Evolutionary conservation across 805 yeast genomes (phyloP), one percentile per base, ranked within the genome.

Genomic region (Zygotorulaspora sp.): DNA sequence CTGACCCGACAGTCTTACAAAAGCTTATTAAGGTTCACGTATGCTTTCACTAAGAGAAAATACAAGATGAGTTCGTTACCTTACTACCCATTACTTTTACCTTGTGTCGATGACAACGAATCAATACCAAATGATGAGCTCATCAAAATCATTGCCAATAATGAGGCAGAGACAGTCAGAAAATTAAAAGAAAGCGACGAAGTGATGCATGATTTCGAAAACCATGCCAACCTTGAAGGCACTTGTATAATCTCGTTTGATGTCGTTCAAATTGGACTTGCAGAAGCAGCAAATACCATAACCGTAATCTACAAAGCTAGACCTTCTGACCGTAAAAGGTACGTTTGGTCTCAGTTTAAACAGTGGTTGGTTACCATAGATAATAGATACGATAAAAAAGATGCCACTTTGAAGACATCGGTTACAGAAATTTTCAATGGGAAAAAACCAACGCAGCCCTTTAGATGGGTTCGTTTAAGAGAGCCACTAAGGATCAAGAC

Each of bases 11-110:
- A 38, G 6, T 45, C 58, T 6, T 50, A 52, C 27, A 40, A 31
- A 14, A 30, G 15, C 12, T 24, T 53, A 14, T 16, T 41, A 2
- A 28, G 37, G 9, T 41, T 32, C 22, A 40, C 49, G 2, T 38
- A 38, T 9, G 30, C 29, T 13, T 39, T 40, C 23, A 31, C 43
- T 19, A 35, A 32, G 28, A 36, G 30, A 8, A 45, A 37, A 16
- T 33, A 35, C 18, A 32, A 24, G 17, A 32, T 26, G 30, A 43
- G 38, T 23, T 36, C 38, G 24, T 16, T 48, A 6, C 43, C 44
- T 11, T 46, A 48, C 15, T 48, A 48, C 18, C 56, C 56, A 7
- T 29, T 48, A 32, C 45, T 44, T 25, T 47, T 53, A 6, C 56
- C 55, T 3, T 38, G 48, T 22, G 14, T 37, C 2, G 23, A 35